Evolutionary conservation across 805 yeast genomes (phyloP).

Genomic region (Pichia insulana): DNA sequence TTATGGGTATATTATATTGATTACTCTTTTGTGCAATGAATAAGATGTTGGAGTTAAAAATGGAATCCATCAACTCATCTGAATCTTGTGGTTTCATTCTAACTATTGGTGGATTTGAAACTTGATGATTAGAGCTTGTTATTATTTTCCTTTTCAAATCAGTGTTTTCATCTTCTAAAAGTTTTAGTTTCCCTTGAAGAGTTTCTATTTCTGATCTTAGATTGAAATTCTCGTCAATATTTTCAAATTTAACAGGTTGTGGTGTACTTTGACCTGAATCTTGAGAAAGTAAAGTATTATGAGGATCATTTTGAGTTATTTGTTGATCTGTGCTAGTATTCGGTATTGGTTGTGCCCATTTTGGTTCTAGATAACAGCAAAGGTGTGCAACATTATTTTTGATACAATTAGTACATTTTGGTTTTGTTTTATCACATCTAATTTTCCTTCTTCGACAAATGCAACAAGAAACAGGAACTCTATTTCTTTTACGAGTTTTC

Average conservation of each 20-base stretch:
- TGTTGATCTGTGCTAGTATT: constrained; percentile 20
- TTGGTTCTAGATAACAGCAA: constrained; percentile 49
- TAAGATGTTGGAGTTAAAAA: constrained; percentile 27
- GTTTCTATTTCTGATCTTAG: constrained; percentile 18
- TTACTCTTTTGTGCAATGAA: constrained; percentile 30
- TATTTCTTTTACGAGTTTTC: constrained; percentile 28
- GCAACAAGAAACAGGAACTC: constrained; percentile 33
- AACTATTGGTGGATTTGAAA: constrained; percentile 4
- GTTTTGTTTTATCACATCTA: constrained; percentile 38
- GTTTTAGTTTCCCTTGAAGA: constrained; percentile 20
- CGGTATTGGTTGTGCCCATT: constrained; percentile 45
- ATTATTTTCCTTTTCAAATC: constrained; percentile 14
- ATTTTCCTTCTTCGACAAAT: constrained; percentile 32
- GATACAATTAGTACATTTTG: constrained; percentile 48
- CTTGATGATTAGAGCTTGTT: neutral
- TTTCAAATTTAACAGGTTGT: neutral
- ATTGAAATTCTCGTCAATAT: constrained; percentile 7
- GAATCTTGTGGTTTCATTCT: constrained; percentile 14
- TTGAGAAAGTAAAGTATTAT: too few species aligned
- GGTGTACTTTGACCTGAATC: neutral
- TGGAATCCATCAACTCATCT: constrained; percentile 26
- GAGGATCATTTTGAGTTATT: neutral
- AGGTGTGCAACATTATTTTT: constrained; percentile 51
- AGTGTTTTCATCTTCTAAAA: constrained; percentile 22
- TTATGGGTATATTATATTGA: constrained; percentile 29